These are phyloP conservation scores for Tolypocladium endophyticum DNA, from an alignment of 2,329 filamentous ascomycete genomes.

Conservation along the genomic window DNA sequence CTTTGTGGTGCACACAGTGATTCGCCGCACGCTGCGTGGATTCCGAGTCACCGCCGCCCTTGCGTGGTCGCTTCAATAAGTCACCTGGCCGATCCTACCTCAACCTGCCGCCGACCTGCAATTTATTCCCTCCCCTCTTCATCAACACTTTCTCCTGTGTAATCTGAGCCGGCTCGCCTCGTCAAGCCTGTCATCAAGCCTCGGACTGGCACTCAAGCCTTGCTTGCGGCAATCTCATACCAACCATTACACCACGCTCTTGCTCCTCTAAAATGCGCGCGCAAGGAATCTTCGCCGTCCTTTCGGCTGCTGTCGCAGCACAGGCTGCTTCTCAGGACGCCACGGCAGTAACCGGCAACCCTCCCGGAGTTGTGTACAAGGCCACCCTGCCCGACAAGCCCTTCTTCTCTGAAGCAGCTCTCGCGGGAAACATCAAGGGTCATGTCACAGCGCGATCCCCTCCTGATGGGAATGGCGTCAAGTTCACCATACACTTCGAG, in stretches of 20 bases:
- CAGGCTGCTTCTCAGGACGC: slow-evolving; percentile 31
- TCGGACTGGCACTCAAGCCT: background rate
- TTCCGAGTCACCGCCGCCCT: background rate
- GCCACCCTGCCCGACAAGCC: slow-evolving; percentile 43
- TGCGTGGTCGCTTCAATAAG: background rate
- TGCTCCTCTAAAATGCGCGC: background rate
- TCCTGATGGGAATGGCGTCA: slow-evolving; percentile 41
- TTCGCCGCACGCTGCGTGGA: background rate
- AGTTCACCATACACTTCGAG: slow-evolving; percentile 42
- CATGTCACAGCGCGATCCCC: slow-evolving; percentile 34
- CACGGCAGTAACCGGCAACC: slow-evolving; percentile 42
- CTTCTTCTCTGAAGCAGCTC: slow-evolving; percentile 36
- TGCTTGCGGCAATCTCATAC: background rate
- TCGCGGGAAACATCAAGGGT: slow-evolving; percentile 31
- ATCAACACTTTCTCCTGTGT: background rate
- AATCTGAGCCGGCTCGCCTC: background rate
- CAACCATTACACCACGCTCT: background rate
- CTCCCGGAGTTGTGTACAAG: slow-evolving; percentile 39
- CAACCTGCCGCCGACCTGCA: background rate
- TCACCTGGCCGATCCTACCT: background rate
- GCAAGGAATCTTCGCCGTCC: slow-evolving; percentile 8
- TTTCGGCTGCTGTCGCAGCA: slow-evolving; percentile 16
- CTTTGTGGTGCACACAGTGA: background rate
- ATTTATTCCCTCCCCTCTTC: background rate
- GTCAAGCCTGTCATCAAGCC: background rate